Percentiles rank a stretch among this genome's conserved stretches.
Evolutionary conservation across 495 filamentous ascomycete genomes (phyloP).

Genomic region (Penicillium robsamsonii): DNA sequence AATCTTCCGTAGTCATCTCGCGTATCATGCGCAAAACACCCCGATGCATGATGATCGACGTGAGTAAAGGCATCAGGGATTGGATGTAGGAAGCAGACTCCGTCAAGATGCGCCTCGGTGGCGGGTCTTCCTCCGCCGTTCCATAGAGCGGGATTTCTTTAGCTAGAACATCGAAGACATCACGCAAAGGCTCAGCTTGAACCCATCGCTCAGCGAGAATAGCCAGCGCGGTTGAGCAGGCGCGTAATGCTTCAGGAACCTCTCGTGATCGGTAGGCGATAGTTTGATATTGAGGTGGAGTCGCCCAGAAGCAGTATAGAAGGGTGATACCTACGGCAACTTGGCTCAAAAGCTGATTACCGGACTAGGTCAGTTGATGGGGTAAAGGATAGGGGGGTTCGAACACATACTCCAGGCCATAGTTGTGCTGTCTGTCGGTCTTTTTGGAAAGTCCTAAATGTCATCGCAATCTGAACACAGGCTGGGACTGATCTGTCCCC

Average conservation of each 20-base stretch:
- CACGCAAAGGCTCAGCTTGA: constrained; percentile 23
- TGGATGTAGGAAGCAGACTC: constrained; percentile 9
- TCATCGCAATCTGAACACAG: constrained; percentile 16
- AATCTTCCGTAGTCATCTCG: constrained; percentile 22
- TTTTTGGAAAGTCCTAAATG: constrained; percentile 24
- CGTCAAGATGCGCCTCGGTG: constrained; percentile 1
- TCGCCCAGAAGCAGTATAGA: constrained; percentile 27
- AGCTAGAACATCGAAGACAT: constrained; percentile 23
- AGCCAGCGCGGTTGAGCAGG: constrained; percentile 19
- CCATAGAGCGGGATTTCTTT: constrained; percentile 11
- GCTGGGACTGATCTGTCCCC: constrained; percentile 17
- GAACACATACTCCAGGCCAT: constrained; percentile 24
- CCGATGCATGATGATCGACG: constrained; percentile 16
- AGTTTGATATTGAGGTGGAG: constrained; percentile 11
- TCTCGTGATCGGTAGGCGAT: constrained; percentile 9
- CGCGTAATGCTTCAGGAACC: constrained; percentile 13
- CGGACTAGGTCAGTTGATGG: background rate
- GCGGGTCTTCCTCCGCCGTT: background rate
- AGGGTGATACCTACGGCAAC: constrained; percentile 22
- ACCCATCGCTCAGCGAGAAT: constrained; percentile 23
- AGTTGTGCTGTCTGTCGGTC: constrained; percentile 24
- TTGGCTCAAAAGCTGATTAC: constrained; percentile 21
- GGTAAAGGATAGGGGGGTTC: background rate
- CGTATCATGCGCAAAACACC: constrained; percentile 22
- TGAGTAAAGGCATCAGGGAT: constrained; percentile 8